phyloP scores from a whole-genome alignment of 2,329 filamentous ascomycete genomes.

The Colletotrichum gigasporum region DNA sequence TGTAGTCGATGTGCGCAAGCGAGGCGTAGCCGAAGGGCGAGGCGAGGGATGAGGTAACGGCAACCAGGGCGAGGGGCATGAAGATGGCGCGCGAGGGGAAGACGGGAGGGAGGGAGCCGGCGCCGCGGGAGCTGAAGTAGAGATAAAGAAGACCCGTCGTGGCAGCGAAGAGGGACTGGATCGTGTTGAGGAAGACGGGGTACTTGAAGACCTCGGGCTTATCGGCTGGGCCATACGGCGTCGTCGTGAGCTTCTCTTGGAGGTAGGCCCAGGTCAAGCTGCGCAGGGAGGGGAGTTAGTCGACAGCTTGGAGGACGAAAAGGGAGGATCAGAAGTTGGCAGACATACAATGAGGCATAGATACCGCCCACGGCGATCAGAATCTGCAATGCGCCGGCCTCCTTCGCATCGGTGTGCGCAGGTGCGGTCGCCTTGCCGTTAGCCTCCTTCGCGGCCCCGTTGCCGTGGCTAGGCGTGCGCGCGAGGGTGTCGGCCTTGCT shows the following conservation, averaged over 20 bases:
- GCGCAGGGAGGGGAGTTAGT: background rate
- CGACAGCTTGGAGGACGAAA: background rate
- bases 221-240: slow-evolving; percentile 74
- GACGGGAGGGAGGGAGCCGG: slow-evolving; percentile 66
- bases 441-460: slow-evolving; percentile 19
- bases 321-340: background rate
- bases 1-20: slow-evolving; percentile 94
- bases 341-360: slow-evolving; percentile 90
- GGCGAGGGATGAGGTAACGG: slow-evolving; percentile 86
- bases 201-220: slow-evolving; percentile 86
- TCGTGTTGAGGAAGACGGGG: slow-evolving; percentile 94
- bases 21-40: slow-evolving; percentile 96
- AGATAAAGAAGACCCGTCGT: slow-evolving; percentile 86
- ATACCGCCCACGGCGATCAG: slow-evolving; percentile 92
- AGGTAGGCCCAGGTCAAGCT: slow-evolving; percentile 96
- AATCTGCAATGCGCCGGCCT: slow-evolving; percentile 77
- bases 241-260: slow-evolving; percentile 97
- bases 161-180: slow-evolving; percentile 91
- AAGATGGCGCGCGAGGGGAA: slow-evolving; percentile 83
- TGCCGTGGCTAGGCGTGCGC: slow-evolving; percentile 45
- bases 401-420: slow-evolving; percentile 44
- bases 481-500: slow-evolving; percentile 52
- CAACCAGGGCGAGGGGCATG: slow-evolving; percentile 80
- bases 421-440: slow-evolving; percentile 39
- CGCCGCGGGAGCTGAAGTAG: slow-evolving; percentile 65